Evolutionary conservation across 2,329 filamentous ascomycete species (phyloP), one percentile per base, ranked within the genome.

Genomic region (Madurella fahalii): DNA sequence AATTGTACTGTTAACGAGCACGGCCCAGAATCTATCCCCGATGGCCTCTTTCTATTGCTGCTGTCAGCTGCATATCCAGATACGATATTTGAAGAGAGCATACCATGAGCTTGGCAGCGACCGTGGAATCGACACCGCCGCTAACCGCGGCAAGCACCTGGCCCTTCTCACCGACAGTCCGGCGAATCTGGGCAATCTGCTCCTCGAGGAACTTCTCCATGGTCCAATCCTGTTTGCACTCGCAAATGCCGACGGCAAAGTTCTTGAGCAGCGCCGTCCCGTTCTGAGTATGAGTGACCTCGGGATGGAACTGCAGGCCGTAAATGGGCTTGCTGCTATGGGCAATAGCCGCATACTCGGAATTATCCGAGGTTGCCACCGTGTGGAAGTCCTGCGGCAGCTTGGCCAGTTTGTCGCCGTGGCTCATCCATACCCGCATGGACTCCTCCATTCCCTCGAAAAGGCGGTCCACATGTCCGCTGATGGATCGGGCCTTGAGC

Each of bases 271-370:
- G 67, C 30, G 87, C 76, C 9, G 69, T 86, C 34, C 92, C 91
- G 53, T 80, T 77, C 9, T 82, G 78, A 0, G 87, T 91, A 67
- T 90, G 84, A 13, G 81, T 85, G 34, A 96, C 81, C 69, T 96
- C 92, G 1, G 92, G 91, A 71, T 96, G 92, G 70, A 96, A 93
- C 68, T 96, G 92, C 45, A 96, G 82, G 52, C 87, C 89, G 66
- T 85, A 95, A 63, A 89, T 85, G 25, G 85, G 84, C 74, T 86
- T 83, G 9, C 73, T 72, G 68, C 82, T 67, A 68, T 91, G 87
- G 16, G 86, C 87, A 63, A 93, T 95, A 55, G 83, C 90, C 11
- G 92, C 92, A 63, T 82, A 95, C 20, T 85, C 82, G 0, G 88
- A 84, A 73, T 94, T 95, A 48, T 76, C 68, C 2, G 90, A 93